Evolutionary conservation across 106 monocot genomes (phyloP), one percentile per base, ranked within the genome.

Genomic region (Dendrobium officinale): DNA sequence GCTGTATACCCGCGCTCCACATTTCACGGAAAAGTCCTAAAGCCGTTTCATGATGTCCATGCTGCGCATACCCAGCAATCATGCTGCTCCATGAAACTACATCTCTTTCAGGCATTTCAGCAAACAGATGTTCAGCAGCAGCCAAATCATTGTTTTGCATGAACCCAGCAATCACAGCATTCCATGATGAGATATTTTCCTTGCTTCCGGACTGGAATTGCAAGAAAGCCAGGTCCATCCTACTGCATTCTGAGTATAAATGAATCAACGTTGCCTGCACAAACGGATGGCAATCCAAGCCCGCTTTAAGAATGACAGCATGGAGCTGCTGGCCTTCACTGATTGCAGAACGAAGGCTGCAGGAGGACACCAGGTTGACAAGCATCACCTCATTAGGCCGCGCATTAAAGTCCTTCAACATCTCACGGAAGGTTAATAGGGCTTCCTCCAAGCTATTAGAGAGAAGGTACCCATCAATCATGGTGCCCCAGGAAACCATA

Each of bases 61-160:
- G 64, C n/a, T 87, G 90, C 0, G 87, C 82, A 51, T 92, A 86
- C 6, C 90, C 92, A 11, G 90, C 80, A 20, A 95, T 92, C 87
- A 95, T 18, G 2, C 87, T 86, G 55, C 84, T 95, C 95, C 95
- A 95, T 1, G 92, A 88, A 67, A 95, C 88, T 0, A 89, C 84
- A 75, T 95, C 92, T 80, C 73, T 90, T 15, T 87, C 81, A 27
- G 87, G 82, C 86, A 95, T 92, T 18, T 85, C 83, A 48, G 86
- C 81, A 42, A 95, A 92, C 70, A 90, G 7, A 9, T 68, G 48
- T 33, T 83, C 78, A 6, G 95, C 92, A 18, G 80, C 81, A 54
- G 79, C 77, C 29, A 85, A 27, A 88, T 85, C 79, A 49, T 43
- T 59, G 54, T 85, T 86, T 13, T 75, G 72, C 31, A 92, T 1